Conservation (phyloP, 345 rosid genomes). For the Jatropha curcas region DNA sequence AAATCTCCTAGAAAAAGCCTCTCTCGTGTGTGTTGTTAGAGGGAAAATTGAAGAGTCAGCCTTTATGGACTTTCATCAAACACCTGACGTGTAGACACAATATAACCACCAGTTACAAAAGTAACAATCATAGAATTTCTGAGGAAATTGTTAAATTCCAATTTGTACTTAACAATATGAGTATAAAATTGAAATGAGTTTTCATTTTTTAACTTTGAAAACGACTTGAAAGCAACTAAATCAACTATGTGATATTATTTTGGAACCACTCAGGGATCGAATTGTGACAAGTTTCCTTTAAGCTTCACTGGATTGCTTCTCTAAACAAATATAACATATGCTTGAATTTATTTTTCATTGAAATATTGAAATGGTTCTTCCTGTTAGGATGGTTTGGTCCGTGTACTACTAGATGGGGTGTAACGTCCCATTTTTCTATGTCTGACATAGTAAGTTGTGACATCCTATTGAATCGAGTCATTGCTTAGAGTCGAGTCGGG, state of each 20-base stretch:
- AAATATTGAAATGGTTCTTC: slow-evolving; percentile 19
- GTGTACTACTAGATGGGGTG: slow-evolving; percentile 85
- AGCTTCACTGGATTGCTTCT: slow-evolving; percentile 64
- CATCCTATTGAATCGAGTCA: too few relatives aligned
- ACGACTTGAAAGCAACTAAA: slow-evolving; percentile 49
- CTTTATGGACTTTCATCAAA: slow-evolving; percentile 32
- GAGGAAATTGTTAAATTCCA: slow-evolving; percentile 31
- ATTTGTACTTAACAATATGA: slow-evolving; percentile 32
- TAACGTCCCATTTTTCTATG: too few relatives aligned
- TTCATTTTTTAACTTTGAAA: slow-evolving; percentile 21
- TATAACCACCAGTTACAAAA: slow-evolving; percentile 20
- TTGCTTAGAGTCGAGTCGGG: too few relatives aligned
- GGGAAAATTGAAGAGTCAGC: too few relatives aligned
- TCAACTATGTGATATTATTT: slow-evolving; percentile 74
- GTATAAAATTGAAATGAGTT: slow-evolving; percentile 30
- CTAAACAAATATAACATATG: neutral
- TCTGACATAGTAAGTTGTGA: too few relatives aligned
- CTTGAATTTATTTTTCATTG: slow-evolving; percentile 20
- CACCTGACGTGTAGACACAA: slow-evolving; percentile 23
- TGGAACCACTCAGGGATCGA: slow-evolving; percentile 91
- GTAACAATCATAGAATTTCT: slow-evolving; percentile 37
- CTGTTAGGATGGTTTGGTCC: slow-evolving; percentile 82
- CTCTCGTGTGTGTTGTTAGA: too few relatives aligned
- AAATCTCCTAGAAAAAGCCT: too few relatives aligned
- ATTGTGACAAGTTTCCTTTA: slow-evolving; percentile 92